Evolutionary conservation across 805 yeast genomes (phyloP).

Genomic region (Kodamaea neixiangensis): DNA sequence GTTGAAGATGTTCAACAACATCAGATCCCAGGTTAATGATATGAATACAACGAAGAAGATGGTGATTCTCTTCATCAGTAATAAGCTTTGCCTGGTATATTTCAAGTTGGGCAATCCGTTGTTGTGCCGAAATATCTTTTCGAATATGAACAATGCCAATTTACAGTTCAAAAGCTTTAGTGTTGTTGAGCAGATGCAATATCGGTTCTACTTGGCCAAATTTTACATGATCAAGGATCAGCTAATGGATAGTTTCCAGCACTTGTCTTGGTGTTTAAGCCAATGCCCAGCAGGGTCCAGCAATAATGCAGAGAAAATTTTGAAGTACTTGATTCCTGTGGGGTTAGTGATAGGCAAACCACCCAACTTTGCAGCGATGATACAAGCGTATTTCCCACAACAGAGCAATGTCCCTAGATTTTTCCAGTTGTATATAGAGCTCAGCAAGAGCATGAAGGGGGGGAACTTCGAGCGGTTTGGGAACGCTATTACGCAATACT

Average conservation of each 20-base stretch:
- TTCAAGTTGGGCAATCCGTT: slow-evolving; percentile 56
- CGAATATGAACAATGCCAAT: slow-evolving; percentile 56
- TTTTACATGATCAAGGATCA: slow-evolving; percentile 56
- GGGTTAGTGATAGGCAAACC: slow-evolving; percentile 55
- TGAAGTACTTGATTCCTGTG: slow-evolving; percentile 53
- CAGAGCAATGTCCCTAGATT: slow-evolving; percentile 19
- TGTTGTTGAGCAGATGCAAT: slow-evolving; percentile 48
- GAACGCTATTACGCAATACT: slow-evolving; percentile 28
- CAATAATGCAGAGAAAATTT: slow-evolving; percentile 41
- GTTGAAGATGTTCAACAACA: slow-evolving; percentile 60
- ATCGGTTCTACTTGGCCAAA: slow-evolving; percentile 55
- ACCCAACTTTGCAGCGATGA: slow-evolving; percentile 36
- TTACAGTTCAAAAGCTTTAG: slow-evolving; percentile 44
- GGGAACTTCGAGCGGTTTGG: slow-evolving; percentile 46
- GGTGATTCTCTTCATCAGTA: slow-evolving; percentile 55
- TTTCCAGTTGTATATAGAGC: slow-evolving; percentile 34
- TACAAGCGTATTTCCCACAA: slow-evolving; percentile 16
- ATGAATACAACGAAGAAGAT: slow-evolving; percentile 44
- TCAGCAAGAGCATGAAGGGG: slow-evolving; percentile 37
- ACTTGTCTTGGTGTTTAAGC: slow-evolving; percentile 55
- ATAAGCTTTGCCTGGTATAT: slow-evolving; percentile 56
- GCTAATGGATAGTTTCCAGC: slow-evolving; percentile 47
- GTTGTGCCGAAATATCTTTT: slow-evolving; percentile 60
- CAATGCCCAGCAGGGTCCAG: slow-evolving; percentile 35
- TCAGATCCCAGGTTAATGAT: slow-evolving; percentile 48